Evolutionary conservation across 2,329 filamentous ascomycete species (phyloP).

Genomic region (Aureobasidium vineae): DNA sequence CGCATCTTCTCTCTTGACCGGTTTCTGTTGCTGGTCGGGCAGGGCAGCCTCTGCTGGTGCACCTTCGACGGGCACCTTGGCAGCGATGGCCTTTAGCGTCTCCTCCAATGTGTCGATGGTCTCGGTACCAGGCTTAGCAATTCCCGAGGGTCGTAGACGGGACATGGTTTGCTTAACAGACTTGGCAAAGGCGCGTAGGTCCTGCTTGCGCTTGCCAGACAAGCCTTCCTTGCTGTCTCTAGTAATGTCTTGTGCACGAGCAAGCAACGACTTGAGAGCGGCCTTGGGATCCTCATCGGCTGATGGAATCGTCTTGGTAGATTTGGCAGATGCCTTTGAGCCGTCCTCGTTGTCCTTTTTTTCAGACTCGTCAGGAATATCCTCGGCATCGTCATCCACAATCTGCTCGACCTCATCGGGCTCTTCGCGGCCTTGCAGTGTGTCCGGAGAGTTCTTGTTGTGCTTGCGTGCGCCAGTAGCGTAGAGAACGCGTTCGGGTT

Average conservation of each 20-base stretch:
- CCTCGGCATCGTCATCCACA: conserved; percentile 22
- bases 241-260: conserved; percentile 61
- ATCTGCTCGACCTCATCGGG: conserved; percentile 26
- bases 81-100: conserved; percentile 40
- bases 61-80: conserved; percentile 47
- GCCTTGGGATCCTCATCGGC: conserved; percentile 44
- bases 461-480: conserved; percentile 68
- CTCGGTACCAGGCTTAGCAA: conserved; percentile 29
- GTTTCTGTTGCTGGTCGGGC: conserved; percentile 32
- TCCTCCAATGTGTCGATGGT: conserved; percentile 39
- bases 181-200: conserved; percentile 69
- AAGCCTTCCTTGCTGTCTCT: conserved; percentile 53
- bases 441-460: conserved; percentile 32
- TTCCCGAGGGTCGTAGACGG: conserved; percentile 43
- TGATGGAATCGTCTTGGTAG: conserved; percentile 39
- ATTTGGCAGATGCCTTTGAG: conserved; percentile 32
- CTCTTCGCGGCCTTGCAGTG: conserved; percentile 28
- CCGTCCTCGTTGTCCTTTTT: conserved; percentile 32
- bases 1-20: conserved; percentile 46
- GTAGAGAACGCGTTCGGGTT: conserved; percentile 81
- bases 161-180: conserved; percentile 63
- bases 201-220: conserved; percentile 70
- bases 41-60: conserved; percentile 26
- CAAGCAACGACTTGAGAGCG: conserved; percentile 55
- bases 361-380: conserved; percentile 29